These are phyloP conservation scores for Debaryomycetaceae sp. DNA, from an alignment of 1,139 yeast genomes.

Conservation along the genomic window DNA sequence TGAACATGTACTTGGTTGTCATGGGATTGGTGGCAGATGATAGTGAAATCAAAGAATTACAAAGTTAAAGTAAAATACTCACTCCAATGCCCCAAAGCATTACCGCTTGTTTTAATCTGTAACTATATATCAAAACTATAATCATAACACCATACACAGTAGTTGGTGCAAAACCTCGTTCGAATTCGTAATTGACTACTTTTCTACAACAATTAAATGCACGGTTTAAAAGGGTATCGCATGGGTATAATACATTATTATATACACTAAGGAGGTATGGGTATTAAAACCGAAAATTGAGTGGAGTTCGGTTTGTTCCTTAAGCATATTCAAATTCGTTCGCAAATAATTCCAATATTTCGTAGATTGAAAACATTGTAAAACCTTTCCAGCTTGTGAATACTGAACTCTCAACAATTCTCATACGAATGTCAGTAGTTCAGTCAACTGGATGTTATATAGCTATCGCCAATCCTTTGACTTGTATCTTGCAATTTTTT, in stretches of 20 bases:
- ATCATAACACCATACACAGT: too few relatives aligned
- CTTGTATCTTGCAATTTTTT: background rate
- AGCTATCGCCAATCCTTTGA: background rate
- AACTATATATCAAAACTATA: background rate
- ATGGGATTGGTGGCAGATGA: conserved; percentile 94
- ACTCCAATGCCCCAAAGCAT: background rate
- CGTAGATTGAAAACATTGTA: too few relatives aligned
- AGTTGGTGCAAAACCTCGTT: too few relatives aligned
- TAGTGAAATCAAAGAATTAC: conserved; percentile 53
- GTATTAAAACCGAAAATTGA: too few relatives aligned
- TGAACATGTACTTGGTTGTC: conserved; percentile 90
- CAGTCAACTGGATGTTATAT: background rate
- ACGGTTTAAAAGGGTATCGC: background rate
- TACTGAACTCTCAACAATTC: background rate
- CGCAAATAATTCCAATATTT: too few relatives aligned
- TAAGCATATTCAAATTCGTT: too few relatives aligned
- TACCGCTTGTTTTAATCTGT: background rate
- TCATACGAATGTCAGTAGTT: background rate
- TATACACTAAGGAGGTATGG: background rate
- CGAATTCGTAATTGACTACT: too few relatives aligned
- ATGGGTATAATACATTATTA: background rate
- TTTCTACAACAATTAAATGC: conserved; percentile 1
- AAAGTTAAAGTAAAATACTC: conserved; percentile 8
- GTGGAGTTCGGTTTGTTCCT: too few relatives aligned
- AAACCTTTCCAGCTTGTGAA: background rate